These are phyloP conservation scores for Hypoxylon cercidicola DNA, from an alignment of 495 filamentous ascomycete genomes.

Conservation along the genomic window DNA sequence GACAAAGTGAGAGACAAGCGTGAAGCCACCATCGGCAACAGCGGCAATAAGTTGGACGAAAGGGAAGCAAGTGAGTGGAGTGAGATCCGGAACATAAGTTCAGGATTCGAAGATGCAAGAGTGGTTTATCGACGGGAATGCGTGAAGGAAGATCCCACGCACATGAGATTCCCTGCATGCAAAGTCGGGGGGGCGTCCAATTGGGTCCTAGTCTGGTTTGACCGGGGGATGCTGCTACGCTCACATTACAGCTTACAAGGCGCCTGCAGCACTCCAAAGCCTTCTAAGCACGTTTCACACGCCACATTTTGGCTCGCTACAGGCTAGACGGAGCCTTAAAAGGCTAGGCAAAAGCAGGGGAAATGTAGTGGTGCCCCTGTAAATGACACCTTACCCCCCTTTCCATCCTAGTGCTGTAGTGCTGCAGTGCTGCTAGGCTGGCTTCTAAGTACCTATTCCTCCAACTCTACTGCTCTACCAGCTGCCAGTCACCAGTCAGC, in stretches of 20 bases:
- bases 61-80: slow-evolving; percentile 28
- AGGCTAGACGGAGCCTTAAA: background rate
- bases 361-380: background rate
- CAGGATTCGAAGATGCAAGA: slow-evolving; percentile 28
- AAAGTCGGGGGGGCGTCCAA: background rate
- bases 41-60: slow-evolving; percentile 17
- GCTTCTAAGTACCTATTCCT: background rate
- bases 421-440: too few relatives aligned
- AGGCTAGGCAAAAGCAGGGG: slow-evolving; percentile 6
- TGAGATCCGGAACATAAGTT: slow-evolving; percentile 19
- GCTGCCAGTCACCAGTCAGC: too few relatives aligned
- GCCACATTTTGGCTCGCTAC: slow-evolving; percentile 30
- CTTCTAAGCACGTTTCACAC: slow-evolving; percentile 24
- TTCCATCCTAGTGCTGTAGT: too few relatives aligned
- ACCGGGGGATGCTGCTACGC: background rate
- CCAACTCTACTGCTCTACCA: slow-evolving; percentile 10
- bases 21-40: slow-evolving; percentile 16
- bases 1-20: slow-evolving; percentile 15
- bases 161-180: slow-evolving; percentile 30
- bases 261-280: slow-evolving; percentile 3
- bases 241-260: too few relatives aligned
- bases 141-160: slow-evolving; percentile 26
- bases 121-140: slow-evolving; percentile 5
- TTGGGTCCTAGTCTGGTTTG: background rate
- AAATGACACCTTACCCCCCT: too few relatives aligned